A percentile compares a stretch with the other conserved stretches of the same genome.
These are phyloP conservation scores for Pythium guiyangense DNA, from an alignment of 352 stramenopile genomes.

Conservation along the genomic window DNA sequence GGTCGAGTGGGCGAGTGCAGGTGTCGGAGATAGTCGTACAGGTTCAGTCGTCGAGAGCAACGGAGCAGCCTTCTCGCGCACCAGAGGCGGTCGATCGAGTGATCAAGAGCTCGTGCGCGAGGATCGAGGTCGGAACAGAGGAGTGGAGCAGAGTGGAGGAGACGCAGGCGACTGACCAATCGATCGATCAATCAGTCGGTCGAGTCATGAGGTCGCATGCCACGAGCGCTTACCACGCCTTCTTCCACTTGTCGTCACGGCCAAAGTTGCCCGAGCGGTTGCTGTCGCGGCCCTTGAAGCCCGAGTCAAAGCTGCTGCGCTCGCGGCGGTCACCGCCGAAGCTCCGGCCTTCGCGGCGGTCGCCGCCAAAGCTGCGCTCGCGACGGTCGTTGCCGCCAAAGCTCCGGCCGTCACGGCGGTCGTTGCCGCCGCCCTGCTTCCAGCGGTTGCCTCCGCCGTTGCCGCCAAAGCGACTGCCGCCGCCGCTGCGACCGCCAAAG, in stretches of 20 bases:
- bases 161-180: too few species aligned
- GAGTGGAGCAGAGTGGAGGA: too few species aligned
- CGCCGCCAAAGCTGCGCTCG: constrained; percentile 13
- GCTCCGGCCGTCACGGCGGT: too few species aligned
- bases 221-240: constrained; percentile 17
- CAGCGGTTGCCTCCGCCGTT: constrained; percentile 20
- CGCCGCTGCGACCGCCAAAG: constrained; percentile 20
- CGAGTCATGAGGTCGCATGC: too few species aligned
- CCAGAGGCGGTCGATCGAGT: too few species aligned
- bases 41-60: background rate
- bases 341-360: too few species aligned
- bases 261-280: constrained; percentile 22
- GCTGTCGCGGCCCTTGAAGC: constrained; percentile 29
- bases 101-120: too few species aligned
- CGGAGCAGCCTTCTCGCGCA: background rate
- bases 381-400: constrained; percentile 21
- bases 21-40: background rate
- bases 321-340: constrained; percentile 19
- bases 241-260: constrained; percentile 22
- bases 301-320: constrained; percentile 31
- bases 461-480: constrained; percentile 25
- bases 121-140: too few species aligned
- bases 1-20: background rate
- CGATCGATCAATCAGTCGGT: too few species aligned
- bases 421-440: constrained; percentile 22